phyloP scores from a whole-genome alignment of 2,329 filamentous ascomycete species.

The Colletotrichum chrysophilum region DNA sequence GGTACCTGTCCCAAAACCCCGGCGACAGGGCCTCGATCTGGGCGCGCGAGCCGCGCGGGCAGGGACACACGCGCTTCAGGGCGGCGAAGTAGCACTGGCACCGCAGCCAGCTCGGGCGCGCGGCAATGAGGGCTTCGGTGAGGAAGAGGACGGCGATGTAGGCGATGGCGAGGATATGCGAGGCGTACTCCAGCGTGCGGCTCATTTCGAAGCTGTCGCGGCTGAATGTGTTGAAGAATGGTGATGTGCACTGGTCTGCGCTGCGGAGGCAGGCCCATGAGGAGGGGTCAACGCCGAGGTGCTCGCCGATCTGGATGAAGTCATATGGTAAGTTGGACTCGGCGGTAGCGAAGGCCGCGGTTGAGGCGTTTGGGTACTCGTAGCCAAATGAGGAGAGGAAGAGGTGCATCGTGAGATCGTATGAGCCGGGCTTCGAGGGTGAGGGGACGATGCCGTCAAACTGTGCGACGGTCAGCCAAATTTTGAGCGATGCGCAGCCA shows the following conservation, averaged over 20 bases:
- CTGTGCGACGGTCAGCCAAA: neutral
- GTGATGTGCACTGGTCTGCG: neutral
- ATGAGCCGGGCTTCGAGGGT: neutral
- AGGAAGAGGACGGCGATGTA: neutral
- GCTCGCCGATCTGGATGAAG: conserved; percentile 8
- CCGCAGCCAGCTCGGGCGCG: conserved; percentile 9
- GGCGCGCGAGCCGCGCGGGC: conserved; percentile 16
- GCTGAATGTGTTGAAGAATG: conserved; percentile 15
- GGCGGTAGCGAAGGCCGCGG: neutral
- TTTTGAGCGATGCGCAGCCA: neutral
- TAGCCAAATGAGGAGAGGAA: conserved; percentile 18
- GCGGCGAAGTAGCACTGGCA: conserved; percentile 15
- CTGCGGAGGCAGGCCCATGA: conserved; percentile 16
- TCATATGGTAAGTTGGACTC: conserved; percentile 3
- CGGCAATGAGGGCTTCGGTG: neutral
- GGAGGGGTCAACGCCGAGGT: neutral
- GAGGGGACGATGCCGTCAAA: conserved; percentile 18
- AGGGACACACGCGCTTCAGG: conserved; percentile 18
- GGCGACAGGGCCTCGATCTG: conserved; percentile 15
- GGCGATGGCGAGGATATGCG: neutral
- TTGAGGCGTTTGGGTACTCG: conserved; percentile 6
- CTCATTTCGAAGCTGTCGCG: neutral
- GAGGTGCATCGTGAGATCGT: conserved; percentile 15
- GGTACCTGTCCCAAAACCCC: conserved; percentile 19
- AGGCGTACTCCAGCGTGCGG: neutral